Evolutionary conservation across 495 filamentous ascomycete species (phyloP), one percentile per base, ranked within the genome.

Genomic region (Mytilinidion resinicola): DNA sequence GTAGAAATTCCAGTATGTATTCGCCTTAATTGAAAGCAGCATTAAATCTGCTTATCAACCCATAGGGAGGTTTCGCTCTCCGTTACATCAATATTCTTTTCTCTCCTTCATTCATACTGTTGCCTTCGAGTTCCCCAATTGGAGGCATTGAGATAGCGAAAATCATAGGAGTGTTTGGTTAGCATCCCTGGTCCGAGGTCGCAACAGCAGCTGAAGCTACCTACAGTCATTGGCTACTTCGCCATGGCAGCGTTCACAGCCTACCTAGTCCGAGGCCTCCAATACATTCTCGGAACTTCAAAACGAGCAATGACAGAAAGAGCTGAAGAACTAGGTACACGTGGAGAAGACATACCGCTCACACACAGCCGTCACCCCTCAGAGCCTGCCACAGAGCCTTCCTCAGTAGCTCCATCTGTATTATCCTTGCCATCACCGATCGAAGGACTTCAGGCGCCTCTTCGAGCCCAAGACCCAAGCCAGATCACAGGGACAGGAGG

Each of bases 21-120:
- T 53, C 21, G 4, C n/a, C 51, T 41, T 25, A 53, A 2, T 8
- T 25, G 25, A 6, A 10, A 17, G 14, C 21, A 25, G 14, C 12
- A 6, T 30, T 30, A 30, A 3, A 7, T 7, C 8, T 15, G 37
- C 51, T 53, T 37, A 37, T 53, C 8, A 0, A 38, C 0, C 58
- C 11, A 6, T 25, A 81, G 80, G 75, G 74, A 36, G 74, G 76
- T 12, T 82, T 80, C 71, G 69, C 77, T n/a, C 67, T 82, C 14
- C 73, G 74, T 44, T 80, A 78, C 67, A 79, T 83, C 51, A 81
- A 77, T 58, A 69, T 82, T 36, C 73, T 81, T 53, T 81, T 82
- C 51, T 79, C 74, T 0, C 79, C 79, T 36, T 76, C 73, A 33
- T 82, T 82, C 70, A 73, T 82, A 4, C 69, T 81, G 5, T 62